Percentiles rank a stretch among this genome's conserved stretches.
Evolutionary conservation across 1,284 basidiomycete genomes (phyloP).

Genomic region (Heterobasidion annosum): DNA sequence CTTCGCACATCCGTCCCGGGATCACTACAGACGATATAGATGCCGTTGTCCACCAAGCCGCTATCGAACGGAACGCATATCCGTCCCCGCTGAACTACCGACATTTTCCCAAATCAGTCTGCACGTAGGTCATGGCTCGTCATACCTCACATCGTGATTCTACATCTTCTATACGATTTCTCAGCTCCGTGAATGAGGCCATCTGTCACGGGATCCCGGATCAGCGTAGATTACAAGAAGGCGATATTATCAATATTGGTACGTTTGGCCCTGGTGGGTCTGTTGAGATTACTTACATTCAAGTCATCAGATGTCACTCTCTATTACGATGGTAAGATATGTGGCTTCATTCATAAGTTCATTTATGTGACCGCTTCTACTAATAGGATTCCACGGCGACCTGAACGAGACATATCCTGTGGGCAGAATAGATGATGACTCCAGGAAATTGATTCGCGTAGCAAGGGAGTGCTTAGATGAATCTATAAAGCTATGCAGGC

Average conservation of each 20-base stretch:
- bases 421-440: conserved; percentile 78
- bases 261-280: conserved; percentile 9
- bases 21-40: conserved; percentile 96
- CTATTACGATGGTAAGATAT: conserved; percentile 52
- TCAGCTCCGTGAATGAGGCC: conserved; percentile 86
- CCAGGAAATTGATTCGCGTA: conserved; percentile 72
- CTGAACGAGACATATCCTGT: conserved; percentile 89
- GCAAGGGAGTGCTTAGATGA: conserved; percentile 79
- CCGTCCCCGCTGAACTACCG: conserved; percentile 94
- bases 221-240: conserved; percentile 75
- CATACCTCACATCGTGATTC: conserved; percentile 1
- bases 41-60: conserved; percentile 90
- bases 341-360: conserved; percentile 11
- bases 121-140: conserved; percentile 73
- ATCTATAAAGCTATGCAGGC: conserved; percentile 86
- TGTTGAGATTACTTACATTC: conserved; percentile 2
- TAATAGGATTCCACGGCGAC: conserved; percentile 79
- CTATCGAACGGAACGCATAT: conserved; percentile 87
- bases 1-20: conserved; percentile 79
- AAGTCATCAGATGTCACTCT: conserved; percentile 44
- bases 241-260: conserved; percentile 93
- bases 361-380: conserved; percentile 1
- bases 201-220: conserved; percentile 98
- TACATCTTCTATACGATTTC: conserved; percentile 5
- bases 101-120: conserved; percentile 91